Evolutionary conservation across 345 rosid genomes (phyloP), one percentile per base, ranked within the genome.

Genomic region (Pseudoturritis turrita): DNA sequence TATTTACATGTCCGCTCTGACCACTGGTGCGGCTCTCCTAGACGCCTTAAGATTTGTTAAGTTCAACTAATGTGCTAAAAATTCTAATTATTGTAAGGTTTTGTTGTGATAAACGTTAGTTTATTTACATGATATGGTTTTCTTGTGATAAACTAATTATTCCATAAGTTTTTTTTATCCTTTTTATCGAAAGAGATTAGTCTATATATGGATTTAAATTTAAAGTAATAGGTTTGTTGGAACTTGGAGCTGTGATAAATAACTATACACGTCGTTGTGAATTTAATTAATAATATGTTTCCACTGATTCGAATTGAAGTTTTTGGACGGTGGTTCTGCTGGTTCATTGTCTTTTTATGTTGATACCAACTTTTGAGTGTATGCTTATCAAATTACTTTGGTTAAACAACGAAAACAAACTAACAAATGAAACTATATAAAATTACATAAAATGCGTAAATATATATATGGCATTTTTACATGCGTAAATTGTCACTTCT

Each of bases 261-360:
- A 62, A 53, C 13, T 35, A 50, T 65, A 41, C 60, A 37, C 58
- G 68, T 49, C 61, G 45, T 74, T 50, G 64, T 58, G 54, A 37
- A 58, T 39, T 60, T 17, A 51, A 23, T 18, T 46, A 46, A 7
- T 8, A 25, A 29, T 19, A 39, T 60, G 59, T 41, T 49, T 50
- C 37, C 39, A 59, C 78, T 56, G 40, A 51, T 56, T 65, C 23
- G 47, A 57, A 65, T 39, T 73, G 58, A 49, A 65, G 72, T 18
- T 74, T 65, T 74, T 66, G 78, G 73, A 66, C 78, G 62, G 78
- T 74, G 53, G 62, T 74, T 58, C 39, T 41, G 68, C 78, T 74
- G 73, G 62, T 66, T 59, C 78, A 51, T 66, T 74, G 73, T 74
- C 68, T 47, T 74, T 74, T 57, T 58, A 65, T 50, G 67, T 73